Evolutionary conservation across 345 rosid species (phyloP).

Genomic region (Chamaenerion angustifolium): DNA sequence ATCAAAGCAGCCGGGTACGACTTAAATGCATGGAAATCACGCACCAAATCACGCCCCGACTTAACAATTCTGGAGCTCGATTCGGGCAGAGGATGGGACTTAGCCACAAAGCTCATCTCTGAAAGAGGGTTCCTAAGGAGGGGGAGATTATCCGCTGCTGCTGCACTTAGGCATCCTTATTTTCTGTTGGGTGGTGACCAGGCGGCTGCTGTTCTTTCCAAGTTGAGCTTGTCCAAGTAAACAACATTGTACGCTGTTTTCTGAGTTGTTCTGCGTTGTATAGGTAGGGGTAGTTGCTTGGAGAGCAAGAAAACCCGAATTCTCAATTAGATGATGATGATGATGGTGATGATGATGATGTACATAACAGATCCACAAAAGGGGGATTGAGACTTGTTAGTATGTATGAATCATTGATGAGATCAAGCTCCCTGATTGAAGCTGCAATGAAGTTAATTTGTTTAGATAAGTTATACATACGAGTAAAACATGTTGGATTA

Average conservation of each 20-base stretch:
- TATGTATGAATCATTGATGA: no score
- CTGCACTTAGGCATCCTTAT: slow-evolving; percentile 87
- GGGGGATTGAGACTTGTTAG: no score
- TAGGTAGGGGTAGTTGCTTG: no score
- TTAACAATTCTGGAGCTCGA: slow-evolving; percentile 74
- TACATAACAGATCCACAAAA: no score
- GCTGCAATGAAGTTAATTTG: no score
- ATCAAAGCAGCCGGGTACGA: slow-evolving; percentile 42
- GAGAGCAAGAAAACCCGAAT: no score
- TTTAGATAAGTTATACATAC: no score
- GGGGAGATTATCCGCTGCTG: slow-evolving; percentile 87
- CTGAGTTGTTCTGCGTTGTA: no score
- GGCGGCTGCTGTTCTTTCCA: slow-evolving; percentile 82
- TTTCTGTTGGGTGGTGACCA: slow-evolving; percentile 86
- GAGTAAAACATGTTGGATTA: no score
- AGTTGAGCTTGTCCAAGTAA: slow-evolving; percentile 51
- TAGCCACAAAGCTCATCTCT: slow-evolving; percentile 69
- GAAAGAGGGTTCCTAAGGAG: slow-evolving; percentile 66
- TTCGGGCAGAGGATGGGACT: slow-evolving; percentile 94
- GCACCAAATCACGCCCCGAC: slow-evolving; percentile 61
- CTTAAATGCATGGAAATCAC: slow-evolving; percentile 60
- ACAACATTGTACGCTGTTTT: neutral
- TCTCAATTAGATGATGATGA: no score
- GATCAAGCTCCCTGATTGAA: no score
- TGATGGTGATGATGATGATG: no score